Evolutionary conservation across 2,329 filamentous ascomycete species (phyloP).

Genomic region (Aureobasidium sp.): DNA sequence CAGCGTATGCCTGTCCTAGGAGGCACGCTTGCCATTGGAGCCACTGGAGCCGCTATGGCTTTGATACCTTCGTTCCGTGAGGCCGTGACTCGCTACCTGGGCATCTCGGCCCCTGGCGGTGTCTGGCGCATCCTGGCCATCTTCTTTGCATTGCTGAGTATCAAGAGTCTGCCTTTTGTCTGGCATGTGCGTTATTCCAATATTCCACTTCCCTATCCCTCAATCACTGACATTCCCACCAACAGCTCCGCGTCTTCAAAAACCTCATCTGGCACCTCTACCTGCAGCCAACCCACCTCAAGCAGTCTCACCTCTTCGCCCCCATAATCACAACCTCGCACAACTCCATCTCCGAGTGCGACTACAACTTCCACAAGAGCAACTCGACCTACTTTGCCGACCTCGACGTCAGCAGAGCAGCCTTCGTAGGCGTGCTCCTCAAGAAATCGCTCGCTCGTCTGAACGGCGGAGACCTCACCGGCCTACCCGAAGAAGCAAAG

Average conservation of each 20-base stretch:
- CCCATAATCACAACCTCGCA: conserved; percentile 61
- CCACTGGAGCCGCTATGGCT: conserved; percentile 21
- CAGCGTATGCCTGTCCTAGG: conserved; percentile 26
- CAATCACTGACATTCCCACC: neutral
- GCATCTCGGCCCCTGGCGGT: conserved; percentile 18
- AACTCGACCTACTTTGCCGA: conserved; percentile 84
- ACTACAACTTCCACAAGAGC: conserved; percentile 80
- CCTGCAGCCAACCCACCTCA: conserved; percentile 35
- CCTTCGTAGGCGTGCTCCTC: conserved; percentile 58
- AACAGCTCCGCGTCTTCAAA: conserved; percentile 40
- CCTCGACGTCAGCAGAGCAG: conserved; percentile 74
- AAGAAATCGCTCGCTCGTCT: conserved; percentile 37
- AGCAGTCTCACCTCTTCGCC: conserved; percentile 62
- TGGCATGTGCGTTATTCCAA: conserved; percentile 55
- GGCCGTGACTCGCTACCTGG: conserved; percentile 21
- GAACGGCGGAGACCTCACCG: conserved; percentile 29
- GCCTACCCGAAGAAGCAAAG: conserved; percentile 25
- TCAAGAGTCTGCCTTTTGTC: conserved; percentile 66
- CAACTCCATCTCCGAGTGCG: conserved; percentile 67
- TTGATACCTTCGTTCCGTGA: conserved; percentile 24
- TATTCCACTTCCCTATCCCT: too few species aligned
- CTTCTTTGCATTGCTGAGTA: conserved; percentile 55
- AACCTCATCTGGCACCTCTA: conserved; percentile 43
- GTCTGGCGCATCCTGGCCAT: conserved; percentile 35
- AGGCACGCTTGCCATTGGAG: conserved; percentile 23